Evolutionary conservation across 257 asterid genomes (phyloP).

Genomic region (Nicotiana undulata): DNA sequence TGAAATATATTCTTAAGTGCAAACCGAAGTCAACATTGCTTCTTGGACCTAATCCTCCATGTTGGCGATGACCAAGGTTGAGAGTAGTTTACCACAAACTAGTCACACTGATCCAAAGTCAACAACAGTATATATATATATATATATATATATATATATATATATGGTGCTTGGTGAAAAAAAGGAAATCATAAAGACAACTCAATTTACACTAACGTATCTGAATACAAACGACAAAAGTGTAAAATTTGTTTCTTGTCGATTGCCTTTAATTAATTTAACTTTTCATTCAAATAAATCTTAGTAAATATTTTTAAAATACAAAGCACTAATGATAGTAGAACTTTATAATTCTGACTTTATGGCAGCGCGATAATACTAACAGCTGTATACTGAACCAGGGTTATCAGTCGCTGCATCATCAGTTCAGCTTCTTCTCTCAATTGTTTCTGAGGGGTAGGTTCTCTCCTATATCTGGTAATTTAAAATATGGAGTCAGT

Average conservation of each 20-base stretch:
- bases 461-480: conserved; percentile 59
- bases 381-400: conserved; percentile 72
- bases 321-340: background rate
- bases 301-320: background rate
- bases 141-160: no score
- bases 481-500: conserved; percentile 1
- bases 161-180: background rate
- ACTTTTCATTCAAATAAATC: background rate
- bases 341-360: background rate
- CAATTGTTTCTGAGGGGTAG: conserved; percentile 47
- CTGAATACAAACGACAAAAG: background rate
- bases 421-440: conserved; percentile 52
- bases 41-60: background rate
- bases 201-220: background rate
- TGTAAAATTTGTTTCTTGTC: background rate
- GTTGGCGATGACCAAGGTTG: background rate
- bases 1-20: background rate
- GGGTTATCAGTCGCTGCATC: conserved; percentile 58
- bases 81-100: background rate
- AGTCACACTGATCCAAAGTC: background rate
- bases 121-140: background rate
- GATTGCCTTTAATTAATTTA: no score
- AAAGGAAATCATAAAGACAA: background rate
- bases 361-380: conserved; percentile 24
- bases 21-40: background rate